These are phyloP conservation scores for Dovyalis caffra DNA, from an alignment of 345 rosid species.

Conservation along the genomic window DNA sequence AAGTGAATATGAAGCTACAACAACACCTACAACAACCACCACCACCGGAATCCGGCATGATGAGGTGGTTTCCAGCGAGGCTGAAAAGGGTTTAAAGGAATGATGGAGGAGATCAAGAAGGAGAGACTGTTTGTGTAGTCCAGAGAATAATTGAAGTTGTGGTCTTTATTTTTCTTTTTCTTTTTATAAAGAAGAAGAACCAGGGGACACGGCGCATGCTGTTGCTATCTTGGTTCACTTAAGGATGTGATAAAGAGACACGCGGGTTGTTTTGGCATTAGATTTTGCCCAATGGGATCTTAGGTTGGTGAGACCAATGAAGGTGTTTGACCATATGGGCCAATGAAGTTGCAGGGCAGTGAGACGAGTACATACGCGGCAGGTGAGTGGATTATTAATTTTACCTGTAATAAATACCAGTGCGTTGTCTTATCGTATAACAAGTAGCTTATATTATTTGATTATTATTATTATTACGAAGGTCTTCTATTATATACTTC, in stretches of 20 bases:
- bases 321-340: background rate
- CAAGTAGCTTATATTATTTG: too few species aligned
- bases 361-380: background rate
- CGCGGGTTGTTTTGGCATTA: background rate
- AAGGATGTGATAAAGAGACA: background rate
- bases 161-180: background rate
- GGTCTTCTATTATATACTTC: too few species aligned
- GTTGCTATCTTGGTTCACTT: background rate
- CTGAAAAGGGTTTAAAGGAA: background rate
- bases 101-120: background rate
- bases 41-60: conserved; percentile 30
- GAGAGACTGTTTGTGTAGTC: background rate
- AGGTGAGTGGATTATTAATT: background rate
- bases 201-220: background rate
- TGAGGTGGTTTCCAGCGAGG: conserved; percentile 1
- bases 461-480: too few species aligned
- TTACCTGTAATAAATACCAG: background rate
- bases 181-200: background rate
- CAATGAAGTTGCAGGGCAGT: background rate
- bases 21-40: conserved; percentile 52
- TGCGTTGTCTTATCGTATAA: too few species aligned
- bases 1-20: conserved; percentile 48
- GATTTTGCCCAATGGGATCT: background rate
- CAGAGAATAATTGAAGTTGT: background rate
- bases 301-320: background rate